Percentiles rank a stretch among this genome's conserved stretches.
Conservation (phyloP, 2,329 filamentous ascomycete species). For the Davidsoniella neocaledoniae region DNA sequence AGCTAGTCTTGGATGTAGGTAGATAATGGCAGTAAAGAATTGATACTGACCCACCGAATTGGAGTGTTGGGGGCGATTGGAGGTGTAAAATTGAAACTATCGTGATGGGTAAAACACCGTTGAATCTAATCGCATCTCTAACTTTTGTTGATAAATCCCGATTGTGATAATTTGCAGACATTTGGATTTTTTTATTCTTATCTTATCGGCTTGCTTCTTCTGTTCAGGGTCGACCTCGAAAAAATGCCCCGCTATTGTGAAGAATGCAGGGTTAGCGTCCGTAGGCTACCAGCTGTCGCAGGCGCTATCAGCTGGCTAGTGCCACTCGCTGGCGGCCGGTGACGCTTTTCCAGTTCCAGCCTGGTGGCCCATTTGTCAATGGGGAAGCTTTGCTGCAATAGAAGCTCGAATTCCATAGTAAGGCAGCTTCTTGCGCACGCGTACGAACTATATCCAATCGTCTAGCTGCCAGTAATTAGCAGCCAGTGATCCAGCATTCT, state of each 20-base stretch:
- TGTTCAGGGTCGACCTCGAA: too few relatives aligned
- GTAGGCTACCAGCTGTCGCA: neutral
- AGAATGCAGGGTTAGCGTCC: neutral
- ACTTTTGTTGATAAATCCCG: too few relatives aligned
- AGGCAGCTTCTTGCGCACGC: conserved; percentile 12
- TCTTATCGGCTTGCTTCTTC: neutral
- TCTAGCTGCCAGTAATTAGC: too few relatives aligned
- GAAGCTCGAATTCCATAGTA: neutral
- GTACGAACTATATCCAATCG: neutral
- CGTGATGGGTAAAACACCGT: too few relatives aligned
- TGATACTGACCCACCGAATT: neutral
- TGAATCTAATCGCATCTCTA: too few relatives aligned
- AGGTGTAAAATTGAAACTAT: too few relatives aligned
- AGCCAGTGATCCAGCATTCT: neutral
- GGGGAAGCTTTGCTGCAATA: conserved; percentile 3
- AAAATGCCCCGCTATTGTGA: neutral
- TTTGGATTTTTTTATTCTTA: neutral
- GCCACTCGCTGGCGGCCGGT: neutral
- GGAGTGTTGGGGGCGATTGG: neutral
- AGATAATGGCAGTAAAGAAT: neutral
- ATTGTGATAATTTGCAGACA: too few relatives aligned
- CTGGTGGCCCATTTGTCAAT: conserved; percentile 1
- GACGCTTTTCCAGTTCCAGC: conserved; percentile 6
- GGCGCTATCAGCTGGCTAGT: neutral
- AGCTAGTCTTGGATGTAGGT: neutral